These are phyloP conservation scores for Naganishia kalamii DNA, from an alignment of 768 basidiomycete genomes.

Conservation along the genomic window DNA sequence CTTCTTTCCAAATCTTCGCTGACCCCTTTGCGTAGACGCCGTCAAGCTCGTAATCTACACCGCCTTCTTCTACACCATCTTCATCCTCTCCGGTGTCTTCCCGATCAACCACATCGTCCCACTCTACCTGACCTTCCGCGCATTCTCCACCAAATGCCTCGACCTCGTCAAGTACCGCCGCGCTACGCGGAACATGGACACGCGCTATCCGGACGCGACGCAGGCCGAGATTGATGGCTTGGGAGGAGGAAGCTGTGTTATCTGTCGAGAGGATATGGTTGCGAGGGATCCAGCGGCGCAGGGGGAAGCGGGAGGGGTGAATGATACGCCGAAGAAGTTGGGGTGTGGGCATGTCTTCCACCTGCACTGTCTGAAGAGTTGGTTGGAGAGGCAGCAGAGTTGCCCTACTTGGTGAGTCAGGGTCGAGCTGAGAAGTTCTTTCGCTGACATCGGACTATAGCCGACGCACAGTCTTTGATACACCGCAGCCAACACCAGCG, in stretches of 20 bases:
- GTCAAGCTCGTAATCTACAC: conserved; percentile 87
- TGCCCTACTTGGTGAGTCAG: conserved; percentile 87
- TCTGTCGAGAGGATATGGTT: conserved; percentile 92
- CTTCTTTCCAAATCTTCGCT: neutral
- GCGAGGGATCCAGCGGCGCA: conserved; percentile 27
- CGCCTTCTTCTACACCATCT: conserved; percentile 86
- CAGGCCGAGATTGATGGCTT: conserved; percentile 71
- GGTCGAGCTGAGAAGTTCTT: too few relatives aligned
- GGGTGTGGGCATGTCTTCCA: conserved; percentile 98
- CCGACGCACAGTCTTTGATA: conserved; percentile 11
- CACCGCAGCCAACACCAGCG: neutral
- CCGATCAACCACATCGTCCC: conserved; percentile 95
- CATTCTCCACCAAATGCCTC: conserved; percentile 77
- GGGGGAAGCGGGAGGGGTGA: conserved; percentile 60
- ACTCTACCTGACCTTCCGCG: conserved; percentile 89
- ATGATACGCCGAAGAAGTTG: conserved; percentile 92
- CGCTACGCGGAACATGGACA: conserved; percentile 93
- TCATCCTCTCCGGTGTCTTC: conserved; percentile 78
- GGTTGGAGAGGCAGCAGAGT: conserved; percentile 95
- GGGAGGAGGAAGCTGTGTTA: conserved; percentile 91
- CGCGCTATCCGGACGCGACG: conserved; percentile 86
- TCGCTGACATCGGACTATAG: neutral
- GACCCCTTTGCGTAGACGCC: conserved; percentile 59
- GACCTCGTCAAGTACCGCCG: conserved; percentile 87
- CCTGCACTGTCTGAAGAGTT: conserved; percentile 91